phyloP scores from a whole-genome alignment of 1,139 yeast genomes.

The Hansenula lynferdii region DNA sequence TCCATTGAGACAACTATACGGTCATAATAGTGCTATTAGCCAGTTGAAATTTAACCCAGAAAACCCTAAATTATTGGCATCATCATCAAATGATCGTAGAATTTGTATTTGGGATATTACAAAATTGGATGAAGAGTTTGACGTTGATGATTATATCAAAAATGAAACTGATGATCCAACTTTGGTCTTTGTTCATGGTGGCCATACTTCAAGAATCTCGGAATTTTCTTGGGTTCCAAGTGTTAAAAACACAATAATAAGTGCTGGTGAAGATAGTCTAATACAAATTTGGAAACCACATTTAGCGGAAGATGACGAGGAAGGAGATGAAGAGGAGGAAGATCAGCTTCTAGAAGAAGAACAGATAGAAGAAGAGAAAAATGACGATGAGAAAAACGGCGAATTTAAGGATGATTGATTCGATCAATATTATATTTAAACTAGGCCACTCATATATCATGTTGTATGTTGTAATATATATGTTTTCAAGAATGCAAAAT shows the following conservation, averaged over 20 bases:
- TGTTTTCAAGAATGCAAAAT: too few relatives aligned
- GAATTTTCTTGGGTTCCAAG: slow-evolving; percentile 76
- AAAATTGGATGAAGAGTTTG: slow-evolving; percentile 34
- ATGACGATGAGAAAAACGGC: slow-evolving; percentile 16
- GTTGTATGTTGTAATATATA: too few relatives aligned
- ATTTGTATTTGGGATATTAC: slow-evolving; percentile 64
- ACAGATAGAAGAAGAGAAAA: slow-evolving; percentile 23
- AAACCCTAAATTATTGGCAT: slow-evolving; percentile 51
- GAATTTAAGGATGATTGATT: slow-evolving; percentile 8
- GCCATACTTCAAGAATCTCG: slow-evolving; percentile 71
- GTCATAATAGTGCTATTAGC: slow-evolving; percentile 57
- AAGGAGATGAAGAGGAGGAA: slow-evolving; percentile 33
- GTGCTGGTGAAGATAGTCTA: slow-evolving; percentile 76
- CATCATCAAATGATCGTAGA: slow-evolving; percentile 60
- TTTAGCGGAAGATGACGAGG: slow-evolving; percentile 39
- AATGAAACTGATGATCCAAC: slow-evolving; percentile 54
- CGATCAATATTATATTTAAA: too few relatives aligned
- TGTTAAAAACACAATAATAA: slow-evolving; percentile 65
- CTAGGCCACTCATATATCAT: too few relatives aligned
- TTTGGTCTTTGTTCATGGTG: slow-evolving; percentile 66
- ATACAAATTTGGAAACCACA: slow-evolving; percentile 75
- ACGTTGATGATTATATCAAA: slow-evolving; percentile 34
- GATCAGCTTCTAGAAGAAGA: too few relatives aligned
- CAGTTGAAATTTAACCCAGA: slow-evolving; percentile 68
- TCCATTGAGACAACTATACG: slow-evolving; percentile 29